Conservation (phyloP, 1,139 yeast species). For the Debaryomyces sp. region DNA sequence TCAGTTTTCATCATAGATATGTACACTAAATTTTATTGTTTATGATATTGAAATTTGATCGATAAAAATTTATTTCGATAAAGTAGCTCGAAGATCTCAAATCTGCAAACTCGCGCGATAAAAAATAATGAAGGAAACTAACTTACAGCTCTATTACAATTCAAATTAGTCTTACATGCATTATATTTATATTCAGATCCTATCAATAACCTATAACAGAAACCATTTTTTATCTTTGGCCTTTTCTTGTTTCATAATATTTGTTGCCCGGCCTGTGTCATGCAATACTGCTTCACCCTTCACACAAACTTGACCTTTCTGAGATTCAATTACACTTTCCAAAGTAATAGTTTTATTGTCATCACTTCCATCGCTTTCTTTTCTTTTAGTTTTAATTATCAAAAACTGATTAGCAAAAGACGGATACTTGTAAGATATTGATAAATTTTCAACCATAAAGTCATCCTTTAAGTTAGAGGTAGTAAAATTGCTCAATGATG, state of each 20-base stretch:
- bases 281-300: slow-evolving; percentile 38
- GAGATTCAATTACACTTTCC: slow-evolving; percentile 37
- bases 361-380: slow-evolving; percentile 22
- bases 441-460: slow-evolving; percentile 51
- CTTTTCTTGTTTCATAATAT: neutral
- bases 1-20: neutral
- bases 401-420: slow-evolving; percentile 81
- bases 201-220: no score
- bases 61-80: slow-evolving; percentile 1
- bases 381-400: slow-evolving; percentile 57
- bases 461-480: slow-evolving; percentile 40
- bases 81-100: neutral
- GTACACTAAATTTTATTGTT: neutral
- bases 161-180: no score
- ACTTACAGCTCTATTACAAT: no score
- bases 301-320: slow-evolving; percentile 39
- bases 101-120: neutral
- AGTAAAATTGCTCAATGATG: slow-evolving; percentile 41
- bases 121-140: no score
- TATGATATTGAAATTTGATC: neutral
- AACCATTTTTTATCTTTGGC: slow-evolving; percentile 2
- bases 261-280: slow-evolving; percentile 42
- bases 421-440: slow-evolving; percentile 67
- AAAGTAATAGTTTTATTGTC: slow-evolving; percentile 29
- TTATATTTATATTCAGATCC: no score